Percentiles rank a stretch among this genome's conserved stretches.
Evolutionary conservation across 2,329 filamentous ascomycete genomes (phyloP).

Genomic region (Claviceps quebecensis): DNA sequence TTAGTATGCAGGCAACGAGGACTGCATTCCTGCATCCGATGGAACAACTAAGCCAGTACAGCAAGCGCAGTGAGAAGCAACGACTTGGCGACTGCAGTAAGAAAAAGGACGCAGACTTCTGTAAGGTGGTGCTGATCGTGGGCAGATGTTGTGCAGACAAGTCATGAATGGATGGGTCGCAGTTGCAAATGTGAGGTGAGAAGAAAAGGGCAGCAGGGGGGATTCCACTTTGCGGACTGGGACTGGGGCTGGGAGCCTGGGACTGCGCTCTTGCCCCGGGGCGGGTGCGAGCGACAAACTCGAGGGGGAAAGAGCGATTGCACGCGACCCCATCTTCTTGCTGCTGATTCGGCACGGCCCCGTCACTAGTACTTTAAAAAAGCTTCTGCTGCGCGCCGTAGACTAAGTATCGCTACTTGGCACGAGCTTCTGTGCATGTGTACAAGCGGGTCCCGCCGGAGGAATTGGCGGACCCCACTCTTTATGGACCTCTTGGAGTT

Average conservation of each 20-base stretch:
- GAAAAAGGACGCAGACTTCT: conserved; percentile 6
- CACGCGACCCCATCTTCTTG: conserved; percentile 1
- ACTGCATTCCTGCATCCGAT: neutral
- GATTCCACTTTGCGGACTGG: conserved; percentile 9
- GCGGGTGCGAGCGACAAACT: conserved; percentile 2
- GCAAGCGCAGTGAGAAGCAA: neutral
- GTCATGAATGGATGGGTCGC: conserved; percentile 11
- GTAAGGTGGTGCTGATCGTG: conserved; percentile 7
- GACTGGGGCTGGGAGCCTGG: conserved; percentile 6
- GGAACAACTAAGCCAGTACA: conserved; percentile 1
- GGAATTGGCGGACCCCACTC: conserved; percentile 2
- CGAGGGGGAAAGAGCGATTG: conserved; percentile 3
- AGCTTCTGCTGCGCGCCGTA: neutral
- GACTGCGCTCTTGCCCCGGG: conserved; percentile 4
- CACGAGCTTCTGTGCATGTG: neutral
- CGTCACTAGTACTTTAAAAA: neutral
- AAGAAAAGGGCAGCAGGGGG: conserved; percentile 12
- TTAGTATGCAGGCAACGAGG: neutral
- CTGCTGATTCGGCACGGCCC: neutral
- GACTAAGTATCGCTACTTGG: neutral
- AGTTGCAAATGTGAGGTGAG: conserved; percentile 11
- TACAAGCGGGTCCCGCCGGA: conserved; percentile 2
- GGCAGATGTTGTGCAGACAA: conserved; percentile 14
- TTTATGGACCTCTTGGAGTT: neutral
- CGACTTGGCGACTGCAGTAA: neutral